phyloP scores from a whole-genome alignment of 805 yeast genomes.

The Starmerella asiatica region DNA sequence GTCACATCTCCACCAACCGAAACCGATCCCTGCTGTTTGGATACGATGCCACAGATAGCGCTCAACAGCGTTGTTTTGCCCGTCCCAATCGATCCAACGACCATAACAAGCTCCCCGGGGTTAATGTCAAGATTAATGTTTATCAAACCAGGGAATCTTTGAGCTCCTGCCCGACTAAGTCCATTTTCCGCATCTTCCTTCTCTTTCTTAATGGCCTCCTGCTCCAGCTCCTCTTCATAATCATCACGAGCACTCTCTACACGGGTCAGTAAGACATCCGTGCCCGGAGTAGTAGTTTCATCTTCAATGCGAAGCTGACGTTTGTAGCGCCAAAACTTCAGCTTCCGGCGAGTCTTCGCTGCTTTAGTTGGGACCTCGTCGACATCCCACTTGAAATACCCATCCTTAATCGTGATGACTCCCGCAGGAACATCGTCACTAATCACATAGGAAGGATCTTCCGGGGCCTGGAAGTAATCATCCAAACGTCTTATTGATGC shows the following conservation, averaged over 20 bases:
- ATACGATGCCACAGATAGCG: constrained; percentile 64
- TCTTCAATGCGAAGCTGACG: constrained; percentile 7
- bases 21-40: constrained; percentile 39
- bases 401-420: constrained; percentile 41
- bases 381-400: constrained; percentile 53
- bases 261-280: constrained; percentile 4
- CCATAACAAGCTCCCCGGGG: constrained; percentile 57
- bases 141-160: constrained; percentile 33
- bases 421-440: constrained; percentile 23
- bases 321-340: constrained; percentile 10
- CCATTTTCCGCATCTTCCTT: constrained; percentile 9
- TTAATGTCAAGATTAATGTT: constrained; percentile 41
- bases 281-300: constrained; percentile 1
- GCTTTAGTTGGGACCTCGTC: constrained; percentile 16
- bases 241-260: constrained; percentile 4
- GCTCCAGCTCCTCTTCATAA: constrained; percentile 13
- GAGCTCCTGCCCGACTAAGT: constrained; percentile 19
- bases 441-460: constrained; percentile 26
- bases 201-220: constrained; percentile 2
- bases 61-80: constrained; percentile 65
- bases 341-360: constrained; percentile 14
- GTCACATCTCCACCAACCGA: constrained; percentile 40
- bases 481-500: constrained; percentile 23
- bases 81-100: constrained; percentile 70
- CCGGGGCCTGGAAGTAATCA: constrained; percentile 27